phyloP scores from a whole-genome alignment of 345 rosid species.

The Eucalyptus sp. region DNA sequence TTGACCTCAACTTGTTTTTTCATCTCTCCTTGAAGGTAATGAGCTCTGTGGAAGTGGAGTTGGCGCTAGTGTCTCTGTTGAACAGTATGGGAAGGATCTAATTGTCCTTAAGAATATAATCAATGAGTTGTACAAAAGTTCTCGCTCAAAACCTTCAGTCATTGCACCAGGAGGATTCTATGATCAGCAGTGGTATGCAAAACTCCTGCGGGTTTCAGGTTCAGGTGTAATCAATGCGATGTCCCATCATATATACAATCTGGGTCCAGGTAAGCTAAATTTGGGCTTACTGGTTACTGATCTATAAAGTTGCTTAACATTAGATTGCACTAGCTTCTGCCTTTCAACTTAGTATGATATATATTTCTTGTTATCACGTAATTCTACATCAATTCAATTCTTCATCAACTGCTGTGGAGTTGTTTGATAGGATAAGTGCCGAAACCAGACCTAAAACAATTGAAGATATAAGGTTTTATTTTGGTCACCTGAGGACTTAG shows the following conservation, averaged over 20 bases:
- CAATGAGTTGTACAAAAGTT: slow-evolving; percentile 39
- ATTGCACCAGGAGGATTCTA: slow-evolving; percentile 96
- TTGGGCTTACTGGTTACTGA: not conserved
- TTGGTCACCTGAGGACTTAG: not conserved
- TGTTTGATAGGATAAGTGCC: not conserved
- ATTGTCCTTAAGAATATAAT: slow-evolving; percentile 45
- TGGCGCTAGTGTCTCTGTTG: slow-evolving; percentile 70
- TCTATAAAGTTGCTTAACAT: not conserved
- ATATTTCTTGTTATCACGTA: not conserved
- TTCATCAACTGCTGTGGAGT: not conserved
- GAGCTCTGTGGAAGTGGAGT: slow-evolving; percentile 83
- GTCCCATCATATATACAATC: slow-evolving; percentile 95
- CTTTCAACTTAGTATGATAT: not conserved
- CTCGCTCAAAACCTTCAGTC: slow-evolving; percentile 42
- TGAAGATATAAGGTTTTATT: not conserved
- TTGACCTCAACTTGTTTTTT: not conserved
- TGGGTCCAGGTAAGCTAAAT: slow-evolving; percentile 57
- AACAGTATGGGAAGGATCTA: slow-evolving; percentile 73
- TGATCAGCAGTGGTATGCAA: slow-evolving; percentile 53
- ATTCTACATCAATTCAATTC: not conserved
- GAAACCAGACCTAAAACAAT: not conserved
- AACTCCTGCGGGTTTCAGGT: slow-evolving; percentile 76
- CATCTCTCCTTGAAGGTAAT: slow-evolving; percentile 45
- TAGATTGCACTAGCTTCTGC: not conserved
- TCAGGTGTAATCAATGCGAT: slow-evolving; percentile 34